phyloP scores from a whole-genome alignment of 306 rosid genomes.

The Fagus sylvatica region DNA sequence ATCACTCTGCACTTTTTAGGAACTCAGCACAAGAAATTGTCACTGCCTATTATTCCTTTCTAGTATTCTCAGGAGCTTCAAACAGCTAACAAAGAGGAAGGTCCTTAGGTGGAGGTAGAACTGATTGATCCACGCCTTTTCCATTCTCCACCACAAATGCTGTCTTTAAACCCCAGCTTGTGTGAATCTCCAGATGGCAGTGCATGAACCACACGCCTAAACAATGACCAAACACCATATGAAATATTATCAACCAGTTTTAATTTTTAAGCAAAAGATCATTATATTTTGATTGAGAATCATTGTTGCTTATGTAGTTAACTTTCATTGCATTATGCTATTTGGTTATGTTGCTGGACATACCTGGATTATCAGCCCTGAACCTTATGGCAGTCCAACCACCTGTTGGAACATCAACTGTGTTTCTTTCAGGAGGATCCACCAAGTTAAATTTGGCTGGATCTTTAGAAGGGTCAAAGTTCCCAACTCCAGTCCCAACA shows the following conservation, averaged over 20 bases:
- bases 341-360: background rate
- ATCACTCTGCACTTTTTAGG: background rate
- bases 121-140: conserved; percentile 17
- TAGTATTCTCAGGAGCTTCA: background rate
- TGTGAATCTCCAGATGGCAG: conserved; percentile 49
- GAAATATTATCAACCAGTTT: background rate
- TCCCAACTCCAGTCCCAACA: conserved; percentile 38
- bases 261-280: background rate
- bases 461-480: conserved; percentile 29
- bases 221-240: background rate
- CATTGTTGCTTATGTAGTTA: background rate
- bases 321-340: background rate
- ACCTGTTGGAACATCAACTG: conserved; percentile 40
- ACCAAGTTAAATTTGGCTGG: conserved; percentile 28
- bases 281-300: background rate
- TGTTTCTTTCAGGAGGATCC: conserved; percentile 40
- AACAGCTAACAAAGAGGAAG: conserved; percentile 36
- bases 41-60: background rate
- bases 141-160: conserved; percentile 42
- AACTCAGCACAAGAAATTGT: background rate
- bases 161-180: conserved; percentile 42
- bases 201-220: conserved; percentile 46
- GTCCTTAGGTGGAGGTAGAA: conserved; percentile 39
- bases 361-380: conserved; percentile 45
- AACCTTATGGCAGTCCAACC: conserved; percentile 43